Base-by-base conservation (phyloP, 2,329 filamentous ascomycete genomes). In the Ophiocordyceps sinensis region DNA sequence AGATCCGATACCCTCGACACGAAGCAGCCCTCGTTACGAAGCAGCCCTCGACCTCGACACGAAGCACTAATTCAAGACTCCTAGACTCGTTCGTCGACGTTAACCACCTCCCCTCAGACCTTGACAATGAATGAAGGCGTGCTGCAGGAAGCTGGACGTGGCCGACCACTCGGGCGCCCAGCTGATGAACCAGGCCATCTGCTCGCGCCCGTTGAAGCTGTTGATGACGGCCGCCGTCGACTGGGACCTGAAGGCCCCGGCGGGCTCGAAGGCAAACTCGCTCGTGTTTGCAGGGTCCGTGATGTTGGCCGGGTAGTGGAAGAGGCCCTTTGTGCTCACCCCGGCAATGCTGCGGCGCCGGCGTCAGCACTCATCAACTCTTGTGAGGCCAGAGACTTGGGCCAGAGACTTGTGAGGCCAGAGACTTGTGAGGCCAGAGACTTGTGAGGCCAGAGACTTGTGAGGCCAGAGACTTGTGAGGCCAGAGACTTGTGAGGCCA, bases 161-260 rank as follows among this genome's bases (percentile, higher is more conserved):
- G 65, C 48, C 44, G 53, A 59, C 63, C 62, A 65, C 39, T 61
- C 59, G 19, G 58, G 58, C 11, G 60, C 60, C 40, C 72, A 76
- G 14, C 61, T 58, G 41, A 71, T 67, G 58, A 78, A 78, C 60
- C 71, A 78, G 3, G 67, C 74, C 71, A 79, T 75, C 56, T 79
- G 73, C 57, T 78, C 64, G 45, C 75, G 66, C 13, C 65, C 66
- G 41, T 62, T 61, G 46, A 75, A 70, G 43, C 68, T 67, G 53
- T 77, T 78, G 53, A 79, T 75, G 40, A 79, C 72, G 32, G 66
- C 75, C 38, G 75, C 75, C 21, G 66, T 70, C 17, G 63, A 65
- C 23, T 55, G 54, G 12, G 43, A 51, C 2, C 53, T 41, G 45
- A 62, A 65, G 9, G 54, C 51, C 3, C 63, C 64, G 43, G 61